Conservation (phyloP, 306 rosid species). For the Purshia tridentata region DNA sequence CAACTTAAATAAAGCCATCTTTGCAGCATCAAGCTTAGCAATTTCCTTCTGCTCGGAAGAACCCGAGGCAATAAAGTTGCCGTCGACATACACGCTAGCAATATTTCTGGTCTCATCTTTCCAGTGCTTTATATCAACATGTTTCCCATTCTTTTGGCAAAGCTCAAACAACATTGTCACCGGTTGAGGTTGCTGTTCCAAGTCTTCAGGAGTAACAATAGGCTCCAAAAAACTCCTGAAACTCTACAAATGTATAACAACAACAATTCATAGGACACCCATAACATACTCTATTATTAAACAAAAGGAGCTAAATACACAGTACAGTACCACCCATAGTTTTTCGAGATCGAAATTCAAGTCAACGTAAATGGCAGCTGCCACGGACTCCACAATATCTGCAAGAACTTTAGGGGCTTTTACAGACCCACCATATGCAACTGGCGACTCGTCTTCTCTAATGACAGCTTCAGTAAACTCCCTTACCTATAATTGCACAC, state of each 20-base stretch:
- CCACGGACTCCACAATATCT: conserved; percentile 75
- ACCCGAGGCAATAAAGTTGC: conserved; percentile 47
- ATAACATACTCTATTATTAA: neutral
- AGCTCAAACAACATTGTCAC: conserved; percentile 54
- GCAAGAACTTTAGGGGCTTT: conserved; percentile 93
- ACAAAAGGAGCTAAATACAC: conserved; percentile 21
- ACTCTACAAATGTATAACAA: conserved; percentile 33
- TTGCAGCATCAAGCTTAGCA: conserved; percentile 72
- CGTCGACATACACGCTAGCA: conserved; percentile 56
- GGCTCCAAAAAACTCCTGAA: conserved; percentile 70
- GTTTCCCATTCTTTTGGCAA: conserved; percentile 68
- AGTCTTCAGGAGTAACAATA: conserved; percentile 47
- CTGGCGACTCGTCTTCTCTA: conserved; percentile 28
- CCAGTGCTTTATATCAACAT: conserved; percentile 42
- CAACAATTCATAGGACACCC: neutral
- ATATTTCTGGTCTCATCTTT: conserved; percentile 33
- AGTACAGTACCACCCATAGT: conserved; percentile 62
- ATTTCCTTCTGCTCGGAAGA: conserved; percentile 58
- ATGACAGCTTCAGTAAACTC: conserved; percentile 50
- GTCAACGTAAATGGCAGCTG: conserved; percentile 70
- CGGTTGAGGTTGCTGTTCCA: conserved; percentile 62
- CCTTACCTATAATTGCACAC: conserved; percentile 33
- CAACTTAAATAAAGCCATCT: conserved; percentile 51
- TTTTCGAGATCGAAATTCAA: conserved; percentile 46
- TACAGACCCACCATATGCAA: conserved; percentile 53